phyloP scores from a whole-genome alignment of 2,329 filamentous ascomycete genomes.

The Sporothrix globosa region DNA sequence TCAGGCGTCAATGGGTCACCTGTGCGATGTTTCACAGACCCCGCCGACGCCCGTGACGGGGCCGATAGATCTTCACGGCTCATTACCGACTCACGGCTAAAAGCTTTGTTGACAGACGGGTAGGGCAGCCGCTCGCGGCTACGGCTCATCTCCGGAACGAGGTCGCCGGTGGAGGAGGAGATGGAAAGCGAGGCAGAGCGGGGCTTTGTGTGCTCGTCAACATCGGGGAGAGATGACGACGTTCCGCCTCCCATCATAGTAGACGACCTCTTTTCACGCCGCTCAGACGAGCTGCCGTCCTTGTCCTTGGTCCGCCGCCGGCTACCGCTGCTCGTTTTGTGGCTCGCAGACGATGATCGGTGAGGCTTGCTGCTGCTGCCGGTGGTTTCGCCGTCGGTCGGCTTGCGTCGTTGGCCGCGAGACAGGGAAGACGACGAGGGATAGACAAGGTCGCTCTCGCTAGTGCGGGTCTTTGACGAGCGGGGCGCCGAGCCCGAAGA shows the following conservation, averaged over 20 bases:
- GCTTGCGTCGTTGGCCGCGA: slow-evolving; percentile 27
- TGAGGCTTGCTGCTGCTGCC: slow-evolving; percentile 13
- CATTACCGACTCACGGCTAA: slow-evolving; percentile 82
- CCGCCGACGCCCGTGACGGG: slow-evolving; percentile 35
- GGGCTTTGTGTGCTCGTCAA: slow-evolving; percentile 21
- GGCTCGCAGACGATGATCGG: slow-evolving; percentile 24
- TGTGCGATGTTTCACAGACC: slow-evolving; percentile 32
- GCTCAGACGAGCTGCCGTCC: slow-evolving; percentile 12
- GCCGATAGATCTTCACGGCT: slow-evolving; percentile 58
- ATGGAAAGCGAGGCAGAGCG: slow-evolving; percentile 24
- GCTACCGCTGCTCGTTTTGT: slow-evolving; percentile 27
- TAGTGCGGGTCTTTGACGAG: slow-evolving; percentile 27
- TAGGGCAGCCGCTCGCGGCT: slow-evolving; percentile 65
- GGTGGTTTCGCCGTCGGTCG: slow-evolving; percentile 8
- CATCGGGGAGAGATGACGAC: neutral
- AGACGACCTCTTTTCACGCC: slow-evolving; percentile 28
- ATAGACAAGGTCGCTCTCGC: slow-evolving; percentile 34
- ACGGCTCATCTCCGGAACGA: slow-evolving; percentile 53
- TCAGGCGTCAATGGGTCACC: slow-evolving; percentile 67
- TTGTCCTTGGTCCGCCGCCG: slow-evolving; percentile 24
- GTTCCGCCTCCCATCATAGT: slow-evolving; percentile 2
- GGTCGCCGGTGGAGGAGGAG: slow-evolving; percentile 41
- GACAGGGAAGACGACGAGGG: slow-evolving; percentile 23
- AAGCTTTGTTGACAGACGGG: slow-evolving; percentile 83
- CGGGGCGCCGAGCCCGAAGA: slow-evolving; percentile 15